Conservation (phyloP, 2,329 filamentous ascomycete species). For the Aspergillus ibericus region DNA sequence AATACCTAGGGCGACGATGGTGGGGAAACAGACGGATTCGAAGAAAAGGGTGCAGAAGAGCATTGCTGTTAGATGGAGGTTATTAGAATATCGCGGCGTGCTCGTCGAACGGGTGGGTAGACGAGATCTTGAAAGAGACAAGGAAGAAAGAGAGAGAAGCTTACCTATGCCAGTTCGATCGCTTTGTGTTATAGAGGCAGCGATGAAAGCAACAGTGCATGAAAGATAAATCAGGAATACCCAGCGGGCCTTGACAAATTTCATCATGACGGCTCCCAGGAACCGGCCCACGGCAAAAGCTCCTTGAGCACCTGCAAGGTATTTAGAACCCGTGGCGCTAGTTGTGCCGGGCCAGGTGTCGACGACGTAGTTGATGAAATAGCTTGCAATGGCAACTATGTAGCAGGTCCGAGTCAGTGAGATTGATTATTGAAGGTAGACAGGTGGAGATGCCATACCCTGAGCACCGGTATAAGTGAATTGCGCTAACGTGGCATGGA, state of each 20-base stretch:
- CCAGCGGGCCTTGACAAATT: slow-evolving; percentile 64
- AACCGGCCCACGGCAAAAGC: slow-evolving; percentile 73
- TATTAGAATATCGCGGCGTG: not conserved
- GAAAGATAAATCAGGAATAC: slow-evolving; percentile 70
- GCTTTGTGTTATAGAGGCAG: slow-evolving; percentile 50
- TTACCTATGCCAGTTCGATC: slow-evolving; percentile 50
- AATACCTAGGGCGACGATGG: slow-evolving; percentile 76
- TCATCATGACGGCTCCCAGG: slow-evolving; percentile 65
- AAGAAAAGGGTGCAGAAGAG: slow-evolving; percentile 73
- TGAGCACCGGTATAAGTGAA: slow-evolving; percentile 82
- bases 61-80: slow-evolving; percentile 43
- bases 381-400: slow-evolving; percentile 51
- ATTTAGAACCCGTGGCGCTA: slow-evolving; percentile 62
- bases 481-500: slow-evolving; percentile 73
- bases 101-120: not conserved
- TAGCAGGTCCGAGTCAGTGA: slow-evolving; percentile 15
- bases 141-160: not conserved
- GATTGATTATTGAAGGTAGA: not conserved
- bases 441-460: slow-evolving; percentile 35
- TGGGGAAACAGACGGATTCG: slow-evolving; percentile 79
- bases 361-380: slow-evolving; percentile 73
- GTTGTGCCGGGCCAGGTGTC: slow-evolving; percentile 58
- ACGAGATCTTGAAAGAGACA: not conserved
- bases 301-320: slow-evolving; percentile 72
- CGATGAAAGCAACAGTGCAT: slow-evolving; percentile 60